Evolutionary conservation across 805 yeast species (phyloP).

Genomic region (Suhomyces vadensis): DNA sequence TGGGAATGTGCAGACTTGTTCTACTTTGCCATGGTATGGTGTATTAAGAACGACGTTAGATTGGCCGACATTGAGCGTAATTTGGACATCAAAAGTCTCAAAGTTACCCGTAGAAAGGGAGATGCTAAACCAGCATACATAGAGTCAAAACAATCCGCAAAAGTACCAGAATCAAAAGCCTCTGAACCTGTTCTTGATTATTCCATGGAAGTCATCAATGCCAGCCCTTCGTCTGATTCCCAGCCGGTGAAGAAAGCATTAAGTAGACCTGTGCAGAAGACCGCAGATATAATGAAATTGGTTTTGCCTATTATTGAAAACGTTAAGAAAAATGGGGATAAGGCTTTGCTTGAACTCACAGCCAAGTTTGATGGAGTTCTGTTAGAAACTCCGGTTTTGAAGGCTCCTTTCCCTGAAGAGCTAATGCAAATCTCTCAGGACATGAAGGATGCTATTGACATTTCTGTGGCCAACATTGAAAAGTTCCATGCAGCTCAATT

Average conservation of each 20-base stretch:
- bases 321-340: constrained; percentile 78
- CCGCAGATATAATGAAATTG: constrained; percentile 87
- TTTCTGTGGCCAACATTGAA: constrained; percentile 84
- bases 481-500: constrained; percentile 94
- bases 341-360: constrained; percentile 84
- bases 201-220: constrained; percentile 52
- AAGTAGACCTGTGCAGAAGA: constrained; percentile 92
- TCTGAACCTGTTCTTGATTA: constrained; percentile 32
- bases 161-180: constrained; percentile 21
- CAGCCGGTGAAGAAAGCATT: constrained; percentile 58
- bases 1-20: constrained; percentile 97
- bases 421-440: constrained; percentile 72
- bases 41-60: constrained; percentile 71
- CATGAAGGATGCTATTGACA: constrained; percentile 80
- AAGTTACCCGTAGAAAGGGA: constrained; percentile 91
- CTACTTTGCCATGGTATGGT: constrained; percentile 55
- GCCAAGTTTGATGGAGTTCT: constrained; percentile 87
- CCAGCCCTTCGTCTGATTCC: constrained; percentile 39
- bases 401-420: constrained; percentile 84
- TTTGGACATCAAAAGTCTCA: constrained; percentile 77
- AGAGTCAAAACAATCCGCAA: constrained; percentile 15
- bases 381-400: constrained; percentile 68
- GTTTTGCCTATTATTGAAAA: constrained; percentile 86
- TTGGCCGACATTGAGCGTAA: constrained; percentile 81
- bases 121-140: constrained; percentile 88